These are phyloP conservation scores for Elsinoe perseae DNA, from an alignment of 2,329 filamentous ascomycete genomes.

Conservation along the genomic window DNA sequence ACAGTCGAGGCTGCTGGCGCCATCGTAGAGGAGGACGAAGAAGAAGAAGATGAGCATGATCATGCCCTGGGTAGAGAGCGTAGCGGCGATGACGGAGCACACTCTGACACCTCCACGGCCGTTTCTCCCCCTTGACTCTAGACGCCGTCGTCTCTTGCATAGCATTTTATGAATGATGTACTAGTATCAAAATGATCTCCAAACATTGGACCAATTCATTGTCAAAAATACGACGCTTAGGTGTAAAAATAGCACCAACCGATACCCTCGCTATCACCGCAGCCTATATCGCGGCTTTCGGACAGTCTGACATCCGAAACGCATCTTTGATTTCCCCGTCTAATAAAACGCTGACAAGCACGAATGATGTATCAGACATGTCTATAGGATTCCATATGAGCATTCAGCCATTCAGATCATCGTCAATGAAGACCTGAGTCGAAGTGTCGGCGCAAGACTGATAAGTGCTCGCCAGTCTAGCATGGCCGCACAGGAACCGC, in stretches of 20 bases:
- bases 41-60: neutral
- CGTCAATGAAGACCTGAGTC: too few species aligned
- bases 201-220: too few species aligned
- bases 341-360: neutral
- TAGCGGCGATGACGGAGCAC: neutral
- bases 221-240: too few species aligned
- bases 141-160: too few species aligned
- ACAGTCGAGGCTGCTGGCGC: constrained; percentile 1
- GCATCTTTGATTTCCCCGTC: neutral
- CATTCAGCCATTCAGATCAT: too few species aligned
- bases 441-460: neutral
- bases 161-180: too few species aligned
- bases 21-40: neutral
- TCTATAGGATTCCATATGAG: too few species aligned
- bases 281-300: neutral
- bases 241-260: too few species aligned
- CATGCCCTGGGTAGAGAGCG: too few species aligned
- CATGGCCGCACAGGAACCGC: neutral
- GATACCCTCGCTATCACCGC: neutral
- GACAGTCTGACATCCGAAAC: neutral
- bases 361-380: too few species aligned
- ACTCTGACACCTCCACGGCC: neutral
- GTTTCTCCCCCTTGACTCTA: neutral
- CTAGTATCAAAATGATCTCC: too few species aligned
- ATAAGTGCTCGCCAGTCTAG: neutral